Base-by-base conservation (phyloP, 176 grass and related monocot species). In the Aegilops speltoides region DNA sequence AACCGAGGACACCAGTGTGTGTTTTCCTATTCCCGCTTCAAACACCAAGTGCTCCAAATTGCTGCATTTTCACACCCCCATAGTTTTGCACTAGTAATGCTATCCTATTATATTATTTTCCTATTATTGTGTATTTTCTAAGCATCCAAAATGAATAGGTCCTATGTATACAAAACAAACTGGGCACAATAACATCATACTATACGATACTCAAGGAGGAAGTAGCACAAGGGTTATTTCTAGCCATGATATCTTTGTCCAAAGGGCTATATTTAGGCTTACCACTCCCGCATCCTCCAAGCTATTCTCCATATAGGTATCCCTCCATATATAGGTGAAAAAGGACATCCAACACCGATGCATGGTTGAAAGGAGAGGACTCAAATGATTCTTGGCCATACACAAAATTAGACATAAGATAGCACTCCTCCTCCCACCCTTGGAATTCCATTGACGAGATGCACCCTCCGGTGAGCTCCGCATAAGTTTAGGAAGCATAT, bases 241-340 rank as follows among this genome's bases (percentile, higher is more conserved):
- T 8, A 78, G 75, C n/a, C 34, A 15, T 26, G 81, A 52, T 68
- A 83, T 71, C 6, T 54, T 81, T 70, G 62, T 9, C 68, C 76
- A 54, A 48, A 76, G n/a, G 77, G 2, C 82, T 88, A 88, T 88
- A 23, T 91, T 88, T 91, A 91, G 90, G 73, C 31, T 66, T 66
- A 72, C 45, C 28, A 57, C 54, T 15, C 45, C 23, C 72, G 6
- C 78, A 78, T 82, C 89, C 82, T 88, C 77, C 77, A 85, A 70
- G 70, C 28, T 67, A 34, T 80, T 91, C 62, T 84, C 77, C 70
- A 64, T 91, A 78, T 85, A 64, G 19, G 82, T 59, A 59, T 19
- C 81, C 60, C 64, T 85, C 86, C 82, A 72, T 78, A 82, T 77
- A 85, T 88, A 91, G 82, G 70, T 69, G 64, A 28, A 52, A 36